These are phyloP conservation scores for Monilinia aucupariae DNA, from an alignment of 2,329 filamentous ascomycete genomes.

Conservation along the genomic window DNA sequence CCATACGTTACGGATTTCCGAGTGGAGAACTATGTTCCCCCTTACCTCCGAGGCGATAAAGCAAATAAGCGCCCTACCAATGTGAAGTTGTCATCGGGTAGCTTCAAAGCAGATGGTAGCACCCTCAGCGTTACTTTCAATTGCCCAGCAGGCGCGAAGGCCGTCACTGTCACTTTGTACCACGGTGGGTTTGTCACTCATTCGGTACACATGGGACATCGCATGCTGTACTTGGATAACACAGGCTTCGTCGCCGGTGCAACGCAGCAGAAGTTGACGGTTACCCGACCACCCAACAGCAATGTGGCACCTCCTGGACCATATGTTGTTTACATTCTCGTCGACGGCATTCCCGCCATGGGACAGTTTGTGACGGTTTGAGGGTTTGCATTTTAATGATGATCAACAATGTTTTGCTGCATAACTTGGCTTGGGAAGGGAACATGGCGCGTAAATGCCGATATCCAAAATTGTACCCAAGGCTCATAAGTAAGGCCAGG, in stretches of 20 bases:
- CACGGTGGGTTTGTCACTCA: conserved; percentile 58
- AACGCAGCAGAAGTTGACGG: conserved; percentile 43
- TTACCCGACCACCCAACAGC: conserved; percentile 49
- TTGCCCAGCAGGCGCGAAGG: conserved; percentile 39
- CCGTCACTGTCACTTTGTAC: conserved; percentile 48
- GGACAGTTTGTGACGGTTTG: conserved; percentile 32
- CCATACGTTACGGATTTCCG: conserved; percentile 56
- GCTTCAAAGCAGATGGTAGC: conserved; percentile 39
- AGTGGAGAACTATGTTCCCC: conserved; percentile 56
- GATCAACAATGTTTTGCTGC: background rate
- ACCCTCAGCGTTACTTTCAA: conserved; percentile 46
- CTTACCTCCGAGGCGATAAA: conserved; percentile 51
- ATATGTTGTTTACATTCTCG: conserved; percentile 54
- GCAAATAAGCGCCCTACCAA: conserved; percentile 44
- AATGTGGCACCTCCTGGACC: conserved; percentile 54
- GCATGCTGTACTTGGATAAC: conserved; percentile 49
- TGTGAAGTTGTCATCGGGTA: conserved; percentile 42
- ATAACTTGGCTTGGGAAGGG: conserved; percentile 6
- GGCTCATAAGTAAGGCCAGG: background rate
- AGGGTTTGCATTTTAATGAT: background rate
- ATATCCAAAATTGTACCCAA: conserved; percentile 8
- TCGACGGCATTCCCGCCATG: conserved; percentile 33
- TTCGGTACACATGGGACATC: conserved; percentile 55
- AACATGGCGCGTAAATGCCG: background rate
- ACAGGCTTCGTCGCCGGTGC: conserved; percentile 42